A percentile compares a stretch with the other conserved stretches of the same genome.
These are phyloP conservation scores for Misopates orontium DNA, from an alignment of 257 asterid species.

Conservation along the genomic window DNA sequence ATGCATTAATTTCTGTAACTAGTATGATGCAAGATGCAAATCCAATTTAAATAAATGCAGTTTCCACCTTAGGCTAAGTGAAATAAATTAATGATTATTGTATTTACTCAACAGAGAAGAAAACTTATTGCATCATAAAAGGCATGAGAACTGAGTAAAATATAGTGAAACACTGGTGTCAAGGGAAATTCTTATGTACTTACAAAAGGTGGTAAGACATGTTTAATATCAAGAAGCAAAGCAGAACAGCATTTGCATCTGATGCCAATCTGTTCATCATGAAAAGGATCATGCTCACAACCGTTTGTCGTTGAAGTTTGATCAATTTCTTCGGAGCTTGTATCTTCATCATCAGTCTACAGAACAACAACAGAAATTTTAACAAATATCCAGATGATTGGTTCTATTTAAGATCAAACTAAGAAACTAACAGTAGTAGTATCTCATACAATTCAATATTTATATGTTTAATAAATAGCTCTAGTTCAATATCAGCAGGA, in stretches of 20 bases:
- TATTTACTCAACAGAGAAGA: background rate
- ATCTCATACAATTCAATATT: background rate
- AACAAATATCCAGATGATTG: background rate
- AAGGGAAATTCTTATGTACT: conserved; percentile 18
- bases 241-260: conserved; percentile 48
- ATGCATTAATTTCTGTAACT: too few species aligned
- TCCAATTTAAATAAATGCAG: background rate
- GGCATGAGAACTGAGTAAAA: background rate
- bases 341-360: conserved; percentile 36
- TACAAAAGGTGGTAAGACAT: conserved; percentile 65
- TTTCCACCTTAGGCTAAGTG: background rate
- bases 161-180: background rate
- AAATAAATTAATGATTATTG: background rate
- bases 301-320: conserved; percentile 21
- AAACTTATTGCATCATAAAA: background rate
- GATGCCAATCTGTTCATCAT: conserved; percentile 68
- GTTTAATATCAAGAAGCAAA: conserved; percentile 48
- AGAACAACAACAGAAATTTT: conserved; percentile 1
- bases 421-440: background rate
- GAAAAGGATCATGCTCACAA: conserved; percentile 45
- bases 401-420: too few species aligned
- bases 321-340: conserved; percentile 13
- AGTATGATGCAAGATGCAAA: too few species aligned
- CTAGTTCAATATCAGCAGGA: background rate
- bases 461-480: background rate